A percentile compares a stretch with the other conserved stretches of the same genome.
Evolutionary conservation across 331 rosid species (phyloP).

Genomic region (Acacia concinna): DNA sequence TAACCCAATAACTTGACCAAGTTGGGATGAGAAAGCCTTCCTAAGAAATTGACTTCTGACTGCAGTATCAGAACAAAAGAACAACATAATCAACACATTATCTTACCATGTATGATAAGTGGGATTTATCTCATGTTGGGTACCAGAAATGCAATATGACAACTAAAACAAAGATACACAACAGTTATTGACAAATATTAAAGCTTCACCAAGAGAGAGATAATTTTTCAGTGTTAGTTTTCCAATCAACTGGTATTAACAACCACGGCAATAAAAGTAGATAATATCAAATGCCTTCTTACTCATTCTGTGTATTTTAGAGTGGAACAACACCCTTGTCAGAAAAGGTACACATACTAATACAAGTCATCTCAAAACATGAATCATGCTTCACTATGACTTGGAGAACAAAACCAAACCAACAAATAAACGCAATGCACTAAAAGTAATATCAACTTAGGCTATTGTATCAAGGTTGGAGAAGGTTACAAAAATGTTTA

Average conservation of each 20-base stretch:
- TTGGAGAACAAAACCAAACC: not conserved
- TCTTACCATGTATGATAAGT: not conserved
- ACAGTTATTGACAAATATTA: constrained; percentile 5
- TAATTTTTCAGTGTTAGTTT: not conserved
- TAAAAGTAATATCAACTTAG: not conserved
- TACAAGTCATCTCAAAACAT: not conserved
- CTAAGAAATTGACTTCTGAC: constrained; percentile 85
- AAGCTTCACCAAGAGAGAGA: not conserved
- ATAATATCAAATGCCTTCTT: not conserved
- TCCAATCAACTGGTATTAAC: not conserved
- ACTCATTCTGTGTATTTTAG: not conserved
- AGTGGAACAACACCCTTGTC: not conserved
- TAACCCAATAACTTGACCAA: constrained; percentile 79
- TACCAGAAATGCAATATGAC: not conserved
- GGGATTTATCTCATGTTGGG: not conserved
- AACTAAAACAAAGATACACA: constrained; percentile 4
- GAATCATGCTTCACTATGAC: not conserved
- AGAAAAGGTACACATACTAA: not conserved
- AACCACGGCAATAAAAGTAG: not conserved
- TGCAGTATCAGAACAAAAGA: constrained; percentile 41
- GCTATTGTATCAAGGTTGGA: not conserved
- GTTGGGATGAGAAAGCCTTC: constrained; percentile 81
- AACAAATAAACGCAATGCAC: not conserved
- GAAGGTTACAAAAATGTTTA: not conserved
- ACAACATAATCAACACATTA: constrained; percentile 15